Conservation (phyloP, 306 rosid genomes). For the Cucurbita moschata region DNA sequence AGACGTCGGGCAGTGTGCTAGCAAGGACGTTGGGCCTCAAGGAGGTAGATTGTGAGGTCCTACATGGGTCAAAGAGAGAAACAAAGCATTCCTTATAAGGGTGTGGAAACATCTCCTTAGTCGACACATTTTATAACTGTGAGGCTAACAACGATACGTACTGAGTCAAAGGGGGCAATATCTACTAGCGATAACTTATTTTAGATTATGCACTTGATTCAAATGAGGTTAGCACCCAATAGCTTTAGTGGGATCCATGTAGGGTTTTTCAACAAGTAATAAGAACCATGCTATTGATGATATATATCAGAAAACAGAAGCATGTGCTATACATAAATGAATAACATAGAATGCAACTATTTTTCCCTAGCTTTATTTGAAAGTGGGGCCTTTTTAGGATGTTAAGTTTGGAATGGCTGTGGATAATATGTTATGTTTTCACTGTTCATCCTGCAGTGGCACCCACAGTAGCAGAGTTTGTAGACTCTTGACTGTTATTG, state of each 20-base stretch:
- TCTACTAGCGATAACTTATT: too few relatives aligned
- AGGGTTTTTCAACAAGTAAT: background rate
- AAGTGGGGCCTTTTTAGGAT: background rate
- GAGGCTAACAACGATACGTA: too few relatives aligned
- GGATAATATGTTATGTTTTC: background rate
- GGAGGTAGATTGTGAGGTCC: too few relatives aligned
- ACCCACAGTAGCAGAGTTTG: background rate
- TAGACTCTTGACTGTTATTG: background rate
- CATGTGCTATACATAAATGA: background rate
- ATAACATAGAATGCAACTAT: background rate
- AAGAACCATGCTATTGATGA: background rate
- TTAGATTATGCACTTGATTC: background rate
- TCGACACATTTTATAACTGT: too few relatives aligned
- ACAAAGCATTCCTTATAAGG: too few relatives aligned
- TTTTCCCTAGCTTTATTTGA: background rate
- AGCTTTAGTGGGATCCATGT: background rate
- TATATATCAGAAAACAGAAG: background rate
- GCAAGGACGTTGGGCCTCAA: too few relatives aligned
- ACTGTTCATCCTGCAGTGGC: background rate
- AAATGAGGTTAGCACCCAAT: background rate
- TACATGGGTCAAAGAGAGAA: too few relatives aligned
- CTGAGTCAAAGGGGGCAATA: too few relatives aligned
- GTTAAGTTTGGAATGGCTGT: background rate
- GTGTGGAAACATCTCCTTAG: too few relatives aligned
- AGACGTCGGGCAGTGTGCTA: too few relatives aligned